Percentiles rank a stretch among this genome's conserved stretches.
phyloP scores from a whole-genome alignment of 805 yeast species.

The Starmera quercuum region DNA sequence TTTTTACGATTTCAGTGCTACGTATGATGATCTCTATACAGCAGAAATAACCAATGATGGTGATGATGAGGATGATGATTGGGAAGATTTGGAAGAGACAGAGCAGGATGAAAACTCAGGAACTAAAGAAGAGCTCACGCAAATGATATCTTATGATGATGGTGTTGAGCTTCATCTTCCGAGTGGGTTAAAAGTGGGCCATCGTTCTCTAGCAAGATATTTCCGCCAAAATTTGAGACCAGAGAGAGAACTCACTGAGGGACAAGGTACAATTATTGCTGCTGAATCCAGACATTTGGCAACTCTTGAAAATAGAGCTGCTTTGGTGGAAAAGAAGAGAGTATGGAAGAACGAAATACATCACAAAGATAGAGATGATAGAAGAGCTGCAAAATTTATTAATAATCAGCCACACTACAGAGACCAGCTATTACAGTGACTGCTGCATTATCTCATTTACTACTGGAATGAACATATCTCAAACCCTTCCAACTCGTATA shows the following conservation, averaged over 20 bases:
- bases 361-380: conserved; percentile 40
- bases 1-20: conserved; percentile 79
- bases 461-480: too few species aligned
- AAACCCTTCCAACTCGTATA: too few species aligned
- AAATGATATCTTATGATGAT: conserved; percentile 40
- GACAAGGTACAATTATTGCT: conserved; percentile 80
- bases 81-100: conserved; percentile 32
- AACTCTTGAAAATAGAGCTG: conserved; percentile 35
- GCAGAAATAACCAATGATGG: conserved; percentile 11
- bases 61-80: conserved; percentile 25
- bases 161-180: conserved; percentile 78
- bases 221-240: conserved; percentile 68
- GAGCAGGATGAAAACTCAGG: conserved; percentile 28
- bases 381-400: conserved; percentile 66
- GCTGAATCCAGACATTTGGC: conserved; percentile 61
- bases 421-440: conserved; percentile 58
- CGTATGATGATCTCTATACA: conserved; percentile 39
- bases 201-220: conserved; percentile 73
- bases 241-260: conserved; percentile 53
- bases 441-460: too few species aligned
- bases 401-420: conserved; percentile 87
- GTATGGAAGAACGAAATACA: conserved; percentile 61
- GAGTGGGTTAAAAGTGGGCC: conserved; percentile 78
- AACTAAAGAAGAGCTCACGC: conserved; percentile 29
- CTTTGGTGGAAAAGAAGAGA: conserved; percentile 42